Conservation (phyloP, 2,329 filamentous ascomycete genomes). For the Nectriaceae sp. region DNA sequence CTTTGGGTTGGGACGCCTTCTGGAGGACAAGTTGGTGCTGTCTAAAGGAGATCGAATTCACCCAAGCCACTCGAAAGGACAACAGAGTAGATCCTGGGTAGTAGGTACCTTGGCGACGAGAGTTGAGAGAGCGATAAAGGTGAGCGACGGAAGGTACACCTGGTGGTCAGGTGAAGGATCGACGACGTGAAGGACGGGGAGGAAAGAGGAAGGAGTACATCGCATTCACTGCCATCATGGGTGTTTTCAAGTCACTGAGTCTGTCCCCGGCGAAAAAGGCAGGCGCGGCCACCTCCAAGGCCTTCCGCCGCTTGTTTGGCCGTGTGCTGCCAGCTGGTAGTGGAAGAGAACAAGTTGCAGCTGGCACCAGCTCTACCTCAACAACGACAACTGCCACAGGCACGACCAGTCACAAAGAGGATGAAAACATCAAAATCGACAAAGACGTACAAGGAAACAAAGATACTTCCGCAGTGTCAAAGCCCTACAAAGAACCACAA, state of each 20-base stretch:
- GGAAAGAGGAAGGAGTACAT: conserved; percentile 1
- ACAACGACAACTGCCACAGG: conserved; percentile 9
- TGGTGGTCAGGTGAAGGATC: neutral
- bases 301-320: conserved; percentile 34
- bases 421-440: conserved; percentile 3
- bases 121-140: too few relatives aligned
- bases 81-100: too few relatives aligned
- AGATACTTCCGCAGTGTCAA: too few relatives aligned
- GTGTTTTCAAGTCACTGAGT: conserved; percentile 31
- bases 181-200: neutral
- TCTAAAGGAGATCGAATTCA: too few relatives aligned
- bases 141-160: too few relatives aligned
- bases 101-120: too few relatives aligned
- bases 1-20: too few relatives aligned
- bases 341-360: conserved; percentile 14
- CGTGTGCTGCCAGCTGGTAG: conserved; percentile 27
- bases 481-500: neutral
- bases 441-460: too few relatives aligned
- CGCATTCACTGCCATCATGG: conserved; percentile 24
- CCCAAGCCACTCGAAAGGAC: too few relatives aligned
- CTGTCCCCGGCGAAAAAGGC: conserved; percentile 34
- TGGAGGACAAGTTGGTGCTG: too few relatives aligned
- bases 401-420: conserved; percentile 8
- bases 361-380: neutral
- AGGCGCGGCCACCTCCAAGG: conserved; percentile 24